Base-by-base conservation (phyloP, 1,284 basidiomycete species). In the Cutaneotrichosporon arboriforme region DNA sequence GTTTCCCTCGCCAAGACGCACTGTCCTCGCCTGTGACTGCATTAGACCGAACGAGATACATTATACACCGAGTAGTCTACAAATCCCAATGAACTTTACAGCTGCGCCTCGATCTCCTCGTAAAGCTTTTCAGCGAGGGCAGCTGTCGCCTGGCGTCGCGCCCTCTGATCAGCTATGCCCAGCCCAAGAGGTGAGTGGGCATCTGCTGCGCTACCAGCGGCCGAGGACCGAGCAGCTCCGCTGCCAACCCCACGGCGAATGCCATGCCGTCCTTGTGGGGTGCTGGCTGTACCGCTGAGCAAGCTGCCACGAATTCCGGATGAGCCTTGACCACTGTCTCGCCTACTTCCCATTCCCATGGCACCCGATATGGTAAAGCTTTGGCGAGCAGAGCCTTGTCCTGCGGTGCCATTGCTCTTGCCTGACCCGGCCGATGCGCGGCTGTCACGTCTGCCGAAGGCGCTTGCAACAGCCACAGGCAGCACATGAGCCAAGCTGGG, bases 51-150 rank as follows among this genome's bases (percentile, higher is more conserved):
- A n/a, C n/a, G n/a, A n/a, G n/a, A n/a, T 44, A 44, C 26, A 33
- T 33, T 33, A 26, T 34, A 44, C 42, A 44, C 42, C 31, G 15
- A 42, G 26, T 43, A 44, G n/a, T 44, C 42, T 44, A 44, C 31
- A 44, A 9, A n/a, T 15, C 26, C 13, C 18, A 4, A 20, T 12
- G 4, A 8, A 10, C 4, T 2, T 33, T 51, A 58, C 15, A 58
- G 36, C 40, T 58, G 57, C 38, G 49, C 50, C 54, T 59, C 58
- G 48, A 59, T 53, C 49, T 59, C 58, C 48, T 59, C 58, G 35
- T 59, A 59, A 37, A 59, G 48, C 38, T 43, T 44, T 49, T 59
- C 54, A 9, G 58, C 58, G 31, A 59, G 47, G 38, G 55, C 54
- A 31, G 51, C 40, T 15, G 54, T 54, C n/a, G 45, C 35, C 34